Percentiles rank a stretch among this genome's conserved stretches.
These are phyloP conservation scores for Zasmidium angulare DNA, from an alignment of 2,329 filamentous ascomycete species.

Conservation along the genomic window DNA sequence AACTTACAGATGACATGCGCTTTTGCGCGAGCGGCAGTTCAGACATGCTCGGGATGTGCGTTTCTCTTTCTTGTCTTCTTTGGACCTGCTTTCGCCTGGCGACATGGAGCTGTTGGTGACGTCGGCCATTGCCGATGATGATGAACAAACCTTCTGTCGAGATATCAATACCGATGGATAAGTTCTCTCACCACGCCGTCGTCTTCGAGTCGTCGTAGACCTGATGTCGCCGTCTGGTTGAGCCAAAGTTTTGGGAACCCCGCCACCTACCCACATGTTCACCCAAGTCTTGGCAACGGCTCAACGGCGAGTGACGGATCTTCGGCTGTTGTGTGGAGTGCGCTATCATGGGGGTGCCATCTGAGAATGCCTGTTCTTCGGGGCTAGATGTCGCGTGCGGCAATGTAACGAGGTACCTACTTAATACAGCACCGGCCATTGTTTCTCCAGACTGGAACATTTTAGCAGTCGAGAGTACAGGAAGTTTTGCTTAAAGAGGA, in stretches of 20 bases:
- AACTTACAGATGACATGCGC: conserved; percentile 54
- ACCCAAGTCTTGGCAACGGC: not conserved
- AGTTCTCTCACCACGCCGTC: too few relatives aligned
- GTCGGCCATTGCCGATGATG: not conserved
- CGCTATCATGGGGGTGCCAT: too few relatives aligned
- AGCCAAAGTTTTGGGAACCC: not conserved
- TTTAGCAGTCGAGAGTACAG: not conserved
- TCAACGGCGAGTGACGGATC: not conserved
- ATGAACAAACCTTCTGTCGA: too few relatives aligned
- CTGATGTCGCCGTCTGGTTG: not conserved
- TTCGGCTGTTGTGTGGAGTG: not conserved
- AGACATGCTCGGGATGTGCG: conserved; percentile 42
- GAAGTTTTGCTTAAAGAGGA: not conserved
- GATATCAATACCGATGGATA: too few relatives aligned
- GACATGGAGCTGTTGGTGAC: not conserved
- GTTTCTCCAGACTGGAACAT: not conserved
- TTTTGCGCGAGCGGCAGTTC: conserved; percentile 51
- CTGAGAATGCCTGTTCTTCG: not conserved
- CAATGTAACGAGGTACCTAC: not conserved
- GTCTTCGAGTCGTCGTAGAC: not conserved
- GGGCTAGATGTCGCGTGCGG: not conserved
- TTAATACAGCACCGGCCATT: not conserved
- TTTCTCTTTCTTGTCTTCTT: conserved; percentile 23
- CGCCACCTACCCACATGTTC: not conserved
- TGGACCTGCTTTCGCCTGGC: not conserved